Evolutionary conservation across 345 rosid genomes (phyloP).

Genomic region (Gossypium turneri): DNA sequence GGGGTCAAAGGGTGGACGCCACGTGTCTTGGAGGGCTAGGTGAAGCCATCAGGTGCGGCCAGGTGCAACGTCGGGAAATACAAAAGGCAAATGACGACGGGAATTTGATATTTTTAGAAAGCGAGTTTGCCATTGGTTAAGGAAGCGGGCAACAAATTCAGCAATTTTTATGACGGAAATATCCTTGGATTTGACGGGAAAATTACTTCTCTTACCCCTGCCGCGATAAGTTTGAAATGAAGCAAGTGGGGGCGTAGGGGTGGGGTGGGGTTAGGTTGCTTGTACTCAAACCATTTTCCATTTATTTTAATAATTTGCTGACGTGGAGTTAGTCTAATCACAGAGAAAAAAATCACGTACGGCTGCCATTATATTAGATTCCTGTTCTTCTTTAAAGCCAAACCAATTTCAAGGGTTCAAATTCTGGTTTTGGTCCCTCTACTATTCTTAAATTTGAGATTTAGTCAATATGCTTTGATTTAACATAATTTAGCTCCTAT

Average conservation of each 20-base stretch:
- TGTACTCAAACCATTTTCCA: constrained; percentile 23
- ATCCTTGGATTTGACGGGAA: neutral
- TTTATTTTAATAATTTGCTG: constrained; percentile 9
- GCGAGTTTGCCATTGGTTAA: constrained; percentile 17
- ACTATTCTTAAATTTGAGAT: too few species aligned
- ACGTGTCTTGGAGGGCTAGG: constrained; percentile 21
- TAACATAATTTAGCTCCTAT: too few species aligned
- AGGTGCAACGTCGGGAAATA: constrained; percentile 22
- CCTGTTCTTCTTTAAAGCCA: neutral
- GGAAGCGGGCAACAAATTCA: neutral
- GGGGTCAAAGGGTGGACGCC: constrained; percentile 18
- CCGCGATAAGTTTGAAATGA: constrained; percentile 16
- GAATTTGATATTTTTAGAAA: neutral
- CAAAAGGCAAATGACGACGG: neutral
- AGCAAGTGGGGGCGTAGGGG: neutral
- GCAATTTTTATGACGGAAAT: neutral
- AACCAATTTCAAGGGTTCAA: neutral
- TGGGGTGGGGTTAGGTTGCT: constrained; percentile 24
- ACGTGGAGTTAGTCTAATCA: constrained; percentile 10
- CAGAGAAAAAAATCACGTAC: neutral
- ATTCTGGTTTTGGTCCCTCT: too few species aligned
- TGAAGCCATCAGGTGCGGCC: constrained; percentile 28
- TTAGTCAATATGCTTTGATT: too few species aligned
- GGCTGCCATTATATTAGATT: neutral
- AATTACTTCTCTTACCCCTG: constrained; percentile 19